Base-by-base conservation (phyloP, 2,329 filamentous ascomycete species). In the Podosphaera leucotricha region DNA sequence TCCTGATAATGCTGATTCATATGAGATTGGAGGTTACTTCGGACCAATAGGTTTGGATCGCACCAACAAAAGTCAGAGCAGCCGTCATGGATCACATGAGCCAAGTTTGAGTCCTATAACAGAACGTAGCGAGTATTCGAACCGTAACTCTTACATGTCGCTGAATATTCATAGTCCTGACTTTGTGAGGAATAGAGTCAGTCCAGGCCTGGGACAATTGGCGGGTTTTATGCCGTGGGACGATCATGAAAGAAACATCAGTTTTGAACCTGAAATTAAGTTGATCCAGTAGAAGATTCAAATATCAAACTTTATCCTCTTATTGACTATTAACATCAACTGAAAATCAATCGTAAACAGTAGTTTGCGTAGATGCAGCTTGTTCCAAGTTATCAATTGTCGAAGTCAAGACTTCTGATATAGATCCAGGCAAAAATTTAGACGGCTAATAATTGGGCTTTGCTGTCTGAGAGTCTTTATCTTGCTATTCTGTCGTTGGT, bases 81-180 rank as follows among this genome's bases (percentile, higher is more conserved):
- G 82, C 18, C 74, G 77, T 13, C 67, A 77, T 43, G 73, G 77
- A 24, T 80, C 81, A 18, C 74, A 80, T 36, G 87, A 94, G 57
- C 87, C 90, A 1, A 94, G 90, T 54, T 64, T 98, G 41, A 95
- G 90, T 1, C 90, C 90, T 5, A 95, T 98, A 53, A 95, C 87
- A 0, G 90, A 95, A 59, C 74, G 86, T 11, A 92, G 83, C 47
- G 90, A 98, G 61, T 94, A 92, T 65, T 93, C 84, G 37, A 93
- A 92, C 47, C 75, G 90, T 38, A 95, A 94, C 57, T 92, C 82
- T 0, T 73, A 92, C 46, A 64, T 87, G 48, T 67, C 66, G 6
- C 62, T 75, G 26, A 60, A 61, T 20, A 62, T 64, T 44, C 61
- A 62, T 41, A 57, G 61, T 10, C 62, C 64, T 2, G 56, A 53